Conservation (phyloP, 2,329 filamentous ascomycete genomes). For the Huntiella moniliformis region DNA sequence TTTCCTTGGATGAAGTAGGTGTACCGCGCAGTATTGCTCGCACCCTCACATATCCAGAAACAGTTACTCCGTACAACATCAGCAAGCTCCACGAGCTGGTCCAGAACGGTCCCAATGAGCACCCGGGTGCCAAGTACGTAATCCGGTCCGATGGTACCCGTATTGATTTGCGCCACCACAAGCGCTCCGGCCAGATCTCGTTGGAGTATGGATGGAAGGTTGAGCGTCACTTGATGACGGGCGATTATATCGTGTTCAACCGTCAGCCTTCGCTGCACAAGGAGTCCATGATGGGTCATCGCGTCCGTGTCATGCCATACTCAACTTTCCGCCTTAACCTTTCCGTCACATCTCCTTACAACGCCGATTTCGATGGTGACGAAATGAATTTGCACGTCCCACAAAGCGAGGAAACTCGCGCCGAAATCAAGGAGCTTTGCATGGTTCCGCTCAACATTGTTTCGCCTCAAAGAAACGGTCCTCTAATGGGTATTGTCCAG, state of each 20-base stretch:
- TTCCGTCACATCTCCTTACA: conserved; percentile 96
- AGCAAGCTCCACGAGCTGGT: conserved; percentile 77
- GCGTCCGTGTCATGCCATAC: conserved; percentile 94
- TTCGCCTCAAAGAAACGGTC: conserved; percentile 88
- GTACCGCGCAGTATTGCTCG: conserved; percentile 85
- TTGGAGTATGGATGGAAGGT: conserved; percentile 97
- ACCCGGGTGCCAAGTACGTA: conserved; percentile 92
- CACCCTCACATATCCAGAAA: conserved; percentile 89
- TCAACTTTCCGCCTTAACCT: conserved; percentile 96
- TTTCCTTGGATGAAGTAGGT: conserved; percentile 92
- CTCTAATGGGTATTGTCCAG: conserved; percentile 98
- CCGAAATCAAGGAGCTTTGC: conserved; percentile 84
- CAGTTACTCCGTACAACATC: conserved; percentile 95
- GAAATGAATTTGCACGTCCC: conserved; percentile 99
- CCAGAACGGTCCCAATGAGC: conserved; percentile 81
- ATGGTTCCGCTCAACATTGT: conserved; percentile 98
- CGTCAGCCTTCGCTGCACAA: conserved; percentile 98
- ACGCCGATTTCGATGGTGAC: conserved; percentile 98
- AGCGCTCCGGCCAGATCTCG: conserved; percentile 66
- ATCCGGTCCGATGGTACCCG: conserved; percentile 84
- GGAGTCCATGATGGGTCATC: conserved; percentile 99
- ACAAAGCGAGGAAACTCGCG: conserved; percentile 88
- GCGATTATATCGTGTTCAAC: conserved; percentile 98
- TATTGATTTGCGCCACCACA: conserved; percentile 87
- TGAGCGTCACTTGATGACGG: conserved; percentile 86